Evolutionary conservation across 2,329 filamentous ascomycete genomes (phyloP).

Genomic region (Diaporthe sp.): DNA sequence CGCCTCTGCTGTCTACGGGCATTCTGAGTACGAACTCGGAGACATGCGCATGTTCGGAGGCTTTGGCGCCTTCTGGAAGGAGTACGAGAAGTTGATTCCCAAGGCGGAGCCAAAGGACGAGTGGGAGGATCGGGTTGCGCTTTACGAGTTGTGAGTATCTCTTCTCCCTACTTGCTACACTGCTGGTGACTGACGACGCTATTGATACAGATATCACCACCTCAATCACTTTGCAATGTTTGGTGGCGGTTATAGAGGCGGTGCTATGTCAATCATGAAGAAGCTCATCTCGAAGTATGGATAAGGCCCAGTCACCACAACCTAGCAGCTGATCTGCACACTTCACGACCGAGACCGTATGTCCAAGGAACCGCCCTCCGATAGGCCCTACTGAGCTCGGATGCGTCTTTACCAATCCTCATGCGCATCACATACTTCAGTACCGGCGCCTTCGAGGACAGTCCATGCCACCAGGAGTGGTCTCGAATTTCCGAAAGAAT

Average conservation of each 20-base stretch:
- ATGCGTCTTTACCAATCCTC: not conserved
- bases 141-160: conserved; percentile 84
- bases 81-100: conserved; percentile 82
- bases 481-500: not conserved
- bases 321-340: not conserved
- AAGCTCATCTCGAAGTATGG: conserved; percentile 81
- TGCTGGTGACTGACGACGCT: conserved; percentile 41
- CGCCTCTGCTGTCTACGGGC: conserved; percentile 84
- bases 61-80: conserved; percentile 81
- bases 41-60: conserved; percentile 99
- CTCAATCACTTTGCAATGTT: conserved; percentile 91
- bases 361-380: not conserved
- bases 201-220: conserved; percentile 79
- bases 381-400: not conserved
- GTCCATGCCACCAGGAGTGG: not conserved
- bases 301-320: conserved; percentile 38
- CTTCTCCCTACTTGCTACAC: conserved; percentile 8
- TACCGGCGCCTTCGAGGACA: not conserved
- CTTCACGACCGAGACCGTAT: not conserved
- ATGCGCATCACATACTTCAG: not conserved
- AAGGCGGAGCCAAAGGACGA: conserved; percentile 86
- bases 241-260: conserved; percentile 81
- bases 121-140: conserved; percentile 83
- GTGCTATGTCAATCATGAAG: conserved; percentile 85
- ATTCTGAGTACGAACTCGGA: conserved; percentile 90